Conservation (phyloP, 2,329 filamentous ascomycete species). For the Triangularia verruculosa region DNA sequence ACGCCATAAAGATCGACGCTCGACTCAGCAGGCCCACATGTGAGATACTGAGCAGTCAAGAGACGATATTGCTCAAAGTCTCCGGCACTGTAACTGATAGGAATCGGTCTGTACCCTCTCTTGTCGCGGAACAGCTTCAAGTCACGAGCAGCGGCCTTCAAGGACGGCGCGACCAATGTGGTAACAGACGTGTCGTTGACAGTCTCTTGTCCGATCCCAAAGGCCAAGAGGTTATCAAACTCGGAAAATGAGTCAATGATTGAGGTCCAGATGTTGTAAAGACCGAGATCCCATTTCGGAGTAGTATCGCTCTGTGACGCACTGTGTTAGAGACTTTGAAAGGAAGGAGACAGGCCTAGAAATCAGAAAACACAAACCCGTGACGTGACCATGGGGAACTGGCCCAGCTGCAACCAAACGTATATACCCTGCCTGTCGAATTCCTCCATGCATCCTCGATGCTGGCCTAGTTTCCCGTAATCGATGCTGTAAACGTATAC, state of each 20-base stretch:
- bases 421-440: slow-evolving; percentile 20
- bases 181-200: slow-evolving; percentile 3
- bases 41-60: slow-evolving; percentile 13
- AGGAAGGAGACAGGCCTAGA: background rate
- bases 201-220: slow-evolving; percentile 17
- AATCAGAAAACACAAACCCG: background rate
- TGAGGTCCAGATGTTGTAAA: slow-evolving; percentile 8
- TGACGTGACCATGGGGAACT: background rate
- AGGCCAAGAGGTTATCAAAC: slow-evolving; percentile 11
- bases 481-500: slow-evolving; percentile 17
- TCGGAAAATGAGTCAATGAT: slow-evolving; percentile 12
- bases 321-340: background rate
- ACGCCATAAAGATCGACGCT: slow-evolving; percentile 15
- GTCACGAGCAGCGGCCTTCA: slow-evolving; percentile 18
- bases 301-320: background rate
- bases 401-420: slow-evolving; percentile 15
- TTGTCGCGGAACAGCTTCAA: slow-evolving; percentile 14
- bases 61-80: slow-evolving; percentile 8
- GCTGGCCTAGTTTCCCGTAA: background rate
- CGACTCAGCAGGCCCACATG: slow-evolving; percentile 1
- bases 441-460: slow-evolving; percentile 15
- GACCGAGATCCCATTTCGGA: slow-evolving; percentile 5
- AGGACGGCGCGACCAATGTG: slow-evolving; percentile 10
- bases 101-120: slow-evolving; percentile 14
- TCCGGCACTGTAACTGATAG: slow-evolving; percentile 14